A percentile compares a stretch with the other conserved stretches of the same genome.
These are phyloP conservation scores for Trifolium fragiferum DNA, from an alignment of 306 rosid species.

Conservation along the genomic window DNA sequence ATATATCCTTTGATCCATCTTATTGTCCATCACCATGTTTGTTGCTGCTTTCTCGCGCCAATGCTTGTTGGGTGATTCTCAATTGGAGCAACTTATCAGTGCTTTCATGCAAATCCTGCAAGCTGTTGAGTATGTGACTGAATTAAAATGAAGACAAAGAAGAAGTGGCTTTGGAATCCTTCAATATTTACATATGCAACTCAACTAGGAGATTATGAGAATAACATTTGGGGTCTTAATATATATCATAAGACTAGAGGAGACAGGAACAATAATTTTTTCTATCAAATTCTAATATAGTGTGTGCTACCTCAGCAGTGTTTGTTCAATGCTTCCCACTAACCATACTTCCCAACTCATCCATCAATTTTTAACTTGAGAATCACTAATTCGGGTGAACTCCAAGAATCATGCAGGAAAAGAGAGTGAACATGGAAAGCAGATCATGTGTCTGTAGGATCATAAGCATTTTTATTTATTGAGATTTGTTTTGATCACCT, in stretches of 20 bases:
- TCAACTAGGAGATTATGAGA: no score
- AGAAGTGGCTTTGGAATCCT: no score
- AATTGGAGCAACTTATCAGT: neutral
- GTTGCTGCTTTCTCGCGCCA: neutral
- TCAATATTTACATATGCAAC: no score
- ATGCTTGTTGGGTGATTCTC: neutral
- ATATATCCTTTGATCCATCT: neutral
- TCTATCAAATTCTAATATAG: neutral
- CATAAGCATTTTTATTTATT: neutral
- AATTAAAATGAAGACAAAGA: neutral
- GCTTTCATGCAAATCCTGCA: neutral
- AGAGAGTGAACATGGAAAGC: constrained; percentile 10
- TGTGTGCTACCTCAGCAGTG: neutral
- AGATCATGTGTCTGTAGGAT: constrained; percentile 16
- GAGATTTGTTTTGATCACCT: neutral
- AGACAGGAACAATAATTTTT: neutral
- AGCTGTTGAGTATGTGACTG: neutral
- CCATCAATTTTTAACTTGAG: neutral
- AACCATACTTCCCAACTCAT: neutral
- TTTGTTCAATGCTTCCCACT: neutral
- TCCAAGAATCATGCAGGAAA: neutral
- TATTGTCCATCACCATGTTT: neutral
- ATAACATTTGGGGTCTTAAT: no score
- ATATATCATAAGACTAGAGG: neutral
- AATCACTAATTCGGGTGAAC: neutral